phyloP scores from a whole-genome alignment of 202 grass and related monocot species.

The Bolboschoenoplectus hybrid region DNA sequence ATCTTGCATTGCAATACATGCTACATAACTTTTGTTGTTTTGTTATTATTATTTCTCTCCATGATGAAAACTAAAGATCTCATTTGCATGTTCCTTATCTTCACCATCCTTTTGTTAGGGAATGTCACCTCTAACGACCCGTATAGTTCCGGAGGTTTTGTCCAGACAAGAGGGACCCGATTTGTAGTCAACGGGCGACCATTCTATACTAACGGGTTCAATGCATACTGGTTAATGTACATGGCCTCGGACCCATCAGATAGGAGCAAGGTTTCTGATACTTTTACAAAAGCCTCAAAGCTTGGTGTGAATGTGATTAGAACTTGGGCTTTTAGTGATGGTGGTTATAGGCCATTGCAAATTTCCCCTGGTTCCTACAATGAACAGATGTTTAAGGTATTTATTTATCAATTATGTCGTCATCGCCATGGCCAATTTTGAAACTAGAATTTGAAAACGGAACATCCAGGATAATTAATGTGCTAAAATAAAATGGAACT shows the following conservation, averaged over 20 bases:
- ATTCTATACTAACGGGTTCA: constrained; percentile 76
- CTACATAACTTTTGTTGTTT: neutral
- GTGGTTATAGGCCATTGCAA: constrained; percentile 69
- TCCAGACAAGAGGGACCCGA: constrained; percentile 49
- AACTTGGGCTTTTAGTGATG: constrained; percentile 89
- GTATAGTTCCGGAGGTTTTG: constrained; percentile 33
- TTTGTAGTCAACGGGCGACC: constrained; percentile 51
- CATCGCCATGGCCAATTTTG: neutral
- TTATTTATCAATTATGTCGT: neutral
- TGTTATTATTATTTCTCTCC: neutral
- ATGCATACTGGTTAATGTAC: constrained; percentile 89
- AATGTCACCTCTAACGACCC: neutral
- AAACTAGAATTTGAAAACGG: neutral
- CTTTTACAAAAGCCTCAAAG: constrained; percentile 49
- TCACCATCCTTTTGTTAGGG: constrained; percentile 30
- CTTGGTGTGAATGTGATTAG: constrained; percentile 58
- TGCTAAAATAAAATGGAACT: neutral
- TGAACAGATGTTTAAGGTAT: constrained; percentile 71
- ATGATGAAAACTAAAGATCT: constrained; percentile 44
- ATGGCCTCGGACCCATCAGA: constrained; percentile 56
- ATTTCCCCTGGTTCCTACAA: constrained; percentile 67
- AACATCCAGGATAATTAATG: neutral
- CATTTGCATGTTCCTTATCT: constrained; percentile 27
- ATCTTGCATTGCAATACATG: neutral
- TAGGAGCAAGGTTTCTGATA: constrained; percentile 52